A percentile compares a stretch with the other conserved stretches of the same genome.
These are phyloP conservation scores for Ogataea ganodermae DNA, from an alignment of 805 yeast species.

Conservation along the genomic window DNA sequence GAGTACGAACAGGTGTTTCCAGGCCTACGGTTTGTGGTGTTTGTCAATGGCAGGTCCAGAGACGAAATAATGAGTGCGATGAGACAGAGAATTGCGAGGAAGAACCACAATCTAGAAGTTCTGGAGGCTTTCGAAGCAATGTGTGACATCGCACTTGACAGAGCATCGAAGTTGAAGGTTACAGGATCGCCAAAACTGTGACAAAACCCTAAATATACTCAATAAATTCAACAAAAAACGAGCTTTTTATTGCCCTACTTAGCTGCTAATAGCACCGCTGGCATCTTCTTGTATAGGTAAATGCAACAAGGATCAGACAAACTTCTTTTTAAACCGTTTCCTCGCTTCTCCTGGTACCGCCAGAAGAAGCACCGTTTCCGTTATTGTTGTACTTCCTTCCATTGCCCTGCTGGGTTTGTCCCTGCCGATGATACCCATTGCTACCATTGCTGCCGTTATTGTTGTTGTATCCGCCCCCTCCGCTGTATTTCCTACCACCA, in stretches of 20 bases:
- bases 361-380: slow-evolving; percentile 7
- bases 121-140: slow-evolving; percentile 76
- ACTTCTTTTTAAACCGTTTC: too few species aligned
- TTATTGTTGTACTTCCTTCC: slow-evolving; percentile 10
- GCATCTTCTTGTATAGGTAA: too few species aligned
- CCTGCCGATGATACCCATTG: slow-evolving; percentile 8
- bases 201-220: neutral
- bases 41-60: slow-evolving; percentile 82
- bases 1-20: slow-evolving; percentile 49
- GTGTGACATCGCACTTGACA: slow-evolving; percentile 88
- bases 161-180: slow-evolving; percentile 41
- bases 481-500: slow-evolving; percentile 7
- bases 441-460: neutral
- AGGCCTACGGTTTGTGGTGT: slow-evolving; percentile 81
- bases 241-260: neutral
- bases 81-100: slow-evolving; percentile 56
- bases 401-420: slow-evolving; percentile 4
- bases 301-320: neutral
- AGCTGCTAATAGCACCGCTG: neutral
- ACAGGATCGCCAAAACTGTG: neutral
- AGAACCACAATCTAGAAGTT: slow-evolving; percentile 57
- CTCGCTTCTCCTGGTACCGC: neutral
- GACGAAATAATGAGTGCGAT: slow-evolving; percentile 64
- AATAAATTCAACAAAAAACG: neutral
- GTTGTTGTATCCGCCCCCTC: slow-evolving; percentile 9